phyloP scores from a whole-genome alignment of 805 yeast genomes.

The Candida pseudoglaebosa region DNA sequence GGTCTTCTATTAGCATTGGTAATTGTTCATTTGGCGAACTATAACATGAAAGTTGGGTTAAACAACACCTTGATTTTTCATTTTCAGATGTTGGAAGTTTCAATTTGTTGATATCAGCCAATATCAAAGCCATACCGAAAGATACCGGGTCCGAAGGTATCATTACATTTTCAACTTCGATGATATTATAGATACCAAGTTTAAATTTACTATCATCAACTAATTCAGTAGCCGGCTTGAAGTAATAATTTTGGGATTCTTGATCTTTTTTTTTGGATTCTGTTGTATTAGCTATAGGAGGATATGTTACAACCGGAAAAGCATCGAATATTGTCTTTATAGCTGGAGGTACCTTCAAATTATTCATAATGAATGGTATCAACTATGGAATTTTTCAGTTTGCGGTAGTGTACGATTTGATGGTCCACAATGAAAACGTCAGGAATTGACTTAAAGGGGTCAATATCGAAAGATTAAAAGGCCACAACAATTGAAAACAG shows the following conservation, averaged over 20 bases:
- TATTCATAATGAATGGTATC: background rate
- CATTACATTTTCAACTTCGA: conserved; percentile 21
- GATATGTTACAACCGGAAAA: conserved; percentile 48
- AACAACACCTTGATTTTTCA: conserved; percentile 21
- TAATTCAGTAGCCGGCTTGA: conserved; percentile 14
- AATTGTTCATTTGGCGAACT: conserved; percentile 48
- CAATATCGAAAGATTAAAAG: no score
- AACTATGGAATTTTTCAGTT: no score
- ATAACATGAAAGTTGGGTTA: conserved; percentile 45
- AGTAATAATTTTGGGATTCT: conserved; percentile 10
- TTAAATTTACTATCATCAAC: conserved; percentile 35
- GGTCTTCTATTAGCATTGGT: conserved; percentile 56
- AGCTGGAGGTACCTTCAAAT: conserved; percentile 33
- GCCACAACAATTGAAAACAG: no score
- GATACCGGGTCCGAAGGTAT: conserved; percentile 61
- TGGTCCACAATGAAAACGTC: background rate
- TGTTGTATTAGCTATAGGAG: conserved; percentile 25
- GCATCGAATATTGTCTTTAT: conserved; percentile 43
- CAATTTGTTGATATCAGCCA: conserved; percentile 42
- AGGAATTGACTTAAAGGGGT: no score
- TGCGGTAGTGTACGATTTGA: background rate
- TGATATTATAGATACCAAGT: conserved; percentile 51
- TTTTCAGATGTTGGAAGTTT: conserved; percentile 34
- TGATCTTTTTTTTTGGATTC: conserved; percentile 8
- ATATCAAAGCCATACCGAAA: conserved; percentile 41